Conservation (phyloP, 2,329 filamentous ascomycete genomes). For the Rhynchosporium agropyri region DNA sequence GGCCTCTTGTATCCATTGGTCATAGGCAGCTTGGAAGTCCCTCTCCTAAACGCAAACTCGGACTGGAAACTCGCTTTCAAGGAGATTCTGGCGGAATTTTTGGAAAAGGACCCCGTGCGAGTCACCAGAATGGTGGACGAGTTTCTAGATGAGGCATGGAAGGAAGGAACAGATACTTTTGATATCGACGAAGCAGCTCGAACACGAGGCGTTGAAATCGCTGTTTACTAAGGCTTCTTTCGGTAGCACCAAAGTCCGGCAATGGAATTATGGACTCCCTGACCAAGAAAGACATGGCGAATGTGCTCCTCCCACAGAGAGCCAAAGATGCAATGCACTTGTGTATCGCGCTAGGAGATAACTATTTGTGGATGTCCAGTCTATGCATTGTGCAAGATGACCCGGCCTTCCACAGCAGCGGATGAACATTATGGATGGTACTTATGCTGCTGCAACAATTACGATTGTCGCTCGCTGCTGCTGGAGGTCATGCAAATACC, state of each 20-base stretch:
- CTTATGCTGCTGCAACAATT: constrained; percentile 17
- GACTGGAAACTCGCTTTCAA: neutral
- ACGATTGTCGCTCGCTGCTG: constrained; percentile 12
- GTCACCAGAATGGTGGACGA: neutral
- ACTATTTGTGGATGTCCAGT: constrained; percentile 16
- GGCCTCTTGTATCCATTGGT: neutral
- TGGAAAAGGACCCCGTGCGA: too few species aligned
- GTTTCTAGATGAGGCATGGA: neutral
- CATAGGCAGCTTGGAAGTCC: neutral
- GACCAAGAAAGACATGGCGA: constrained; percentile 5
- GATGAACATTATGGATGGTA: constrained; percentile 21
- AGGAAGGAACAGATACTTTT: neutral
- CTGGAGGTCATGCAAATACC: constrained; percentile 14
- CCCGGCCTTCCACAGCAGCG: constrained; percentile 13
- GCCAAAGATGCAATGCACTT: constrained; percentile 19
- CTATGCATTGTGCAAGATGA: constrained; percentile 17
- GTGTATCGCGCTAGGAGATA: constrained; percentile 14
- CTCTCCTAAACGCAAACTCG: neutral
- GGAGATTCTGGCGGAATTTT: neutral
- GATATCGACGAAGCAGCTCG: neutral
- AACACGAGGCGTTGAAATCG: neutral
- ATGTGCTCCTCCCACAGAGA: constrained; percentile 5
- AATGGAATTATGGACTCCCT: neutral
- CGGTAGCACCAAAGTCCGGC: too few species aligned
- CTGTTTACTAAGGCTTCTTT: too few species aligned